Conservation (phyloP, 345 rosid genomes). For the Cochlearia excelsa region DNA sequence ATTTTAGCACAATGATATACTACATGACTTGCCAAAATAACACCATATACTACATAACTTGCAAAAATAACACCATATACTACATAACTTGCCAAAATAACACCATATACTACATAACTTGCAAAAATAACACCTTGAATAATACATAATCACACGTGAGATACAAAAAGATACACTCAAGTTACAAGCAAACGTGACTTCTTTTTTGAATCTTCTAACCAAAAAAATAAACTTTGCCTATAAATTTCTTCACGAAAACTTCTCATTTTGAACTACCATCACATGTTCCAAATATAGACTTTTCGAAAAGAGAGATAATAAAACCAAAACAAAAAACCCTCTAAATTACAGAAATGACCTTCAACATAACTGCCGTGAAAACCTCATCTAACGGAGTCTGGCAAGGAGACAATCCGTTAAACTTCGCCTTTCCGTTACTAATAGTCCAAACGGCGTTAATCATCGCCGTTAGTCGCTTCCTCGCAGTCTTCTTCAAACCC, state of each 20-base stretch:
- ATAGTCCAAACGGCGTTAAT: conserved; percentile 69
- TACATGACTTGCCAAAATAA: too few species aligned
- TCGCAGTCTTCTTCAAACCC: conserved; percentile 78
- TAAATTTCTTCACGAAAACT: conserved; percentile 22
- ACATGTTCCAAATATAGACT: conserved; percentile 15
- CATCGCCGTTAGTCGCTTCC: conserved; percentile 56
- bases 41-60: too few species aligned
- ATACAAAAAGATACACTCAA: conserved; percentile 22
- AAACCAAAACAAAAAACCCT: background rate
- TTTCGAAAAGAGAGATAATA: conserved; percentile 2
- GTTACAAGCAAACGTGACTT: background rate
- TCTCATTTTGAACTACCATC: conserved; percentile 4
- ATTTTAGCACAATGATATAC: too few species aligned
- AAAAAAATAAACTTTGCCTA: conserved; percentile 9
- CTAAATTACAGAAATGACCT: conserved; percentile 33
- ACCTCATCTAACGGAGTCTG: conserved; percentile 80
- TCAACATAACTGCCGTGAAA: conserved; percentile 62
- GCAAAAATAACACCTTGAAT: background rate
- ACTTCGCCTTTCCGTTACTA: conserved; percentile 76
- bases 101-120: too few species aligned
- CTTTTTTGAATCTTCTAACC: conserved; percentile 16
- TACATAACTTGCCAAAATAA: too few species aligned
- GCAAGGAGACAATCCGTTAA: conserved; percentile 89
- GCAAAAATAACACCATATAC: too few species aligned
- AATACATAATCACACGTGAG: conserved; percentile 21